Evolutionary conservation across 352 stramenopile species (phyloP), one percentile per base, ranked within the genome.

Genomic region (Hyphochytrium catenoides): DNA sequence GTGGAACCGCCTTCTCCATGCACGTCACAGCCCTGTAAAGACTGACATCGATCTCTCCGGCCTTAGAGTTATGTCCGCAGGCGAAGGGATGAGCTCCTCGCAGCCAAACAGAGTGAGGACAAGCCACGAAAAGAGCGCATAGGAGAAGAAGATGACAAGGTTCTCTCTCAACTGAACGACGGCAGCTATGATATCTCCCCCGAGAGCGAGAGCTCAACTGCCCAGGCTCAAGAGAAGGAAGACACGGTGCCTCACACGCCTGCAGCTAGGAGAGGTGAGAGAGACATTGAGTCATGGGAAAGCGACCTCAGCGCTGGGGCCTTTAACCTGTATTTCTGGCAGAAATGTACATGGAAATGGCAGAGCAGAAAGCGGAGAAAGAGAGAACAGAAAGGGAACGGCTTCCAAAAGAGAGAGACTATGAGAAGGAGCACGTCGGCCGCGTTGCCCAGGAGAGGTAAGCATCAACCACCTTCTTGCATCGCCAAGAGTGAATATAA

Each of bases 361-460:
- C 81, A 0, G 71, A 90, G 41, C 76, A 94, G 51, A 94, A 94
- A 38, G 53, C 65, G 36, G 74, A 88, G 32, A 82, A 93, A 43
- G 72, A 89, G 20, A 63, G 69, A 26, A 56, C 63, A 20, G 54
- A 76, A 35, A 63, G 57, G 17, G 58, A 62, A 24, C 83, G 87
- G 35, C 36, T 66, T 36, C 76, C 78, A 14, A 68, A 55, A 26
- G 68, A 91, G 36, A 62, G 79, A 6, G 61, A 93, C 34, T 66
- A 52, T n/a, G 67, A 84, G 23, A 31, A 49, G 8, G 83, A 95
- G 44, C 79, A 95, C 42, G 44, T 52, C 8, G 49, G 69, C 24
- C 44, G 53, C 4, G 50, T 88, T 19, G 43, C 36, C 1, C 46
- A 55, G 20, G 36, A 48, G 22, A 47, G 57, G 22, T 16, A 42